Evolutionary conservation across 495 filamentous ascomycete species (phyloP).

Genomic region (Annulohypoxylon moriforme): DNA sequence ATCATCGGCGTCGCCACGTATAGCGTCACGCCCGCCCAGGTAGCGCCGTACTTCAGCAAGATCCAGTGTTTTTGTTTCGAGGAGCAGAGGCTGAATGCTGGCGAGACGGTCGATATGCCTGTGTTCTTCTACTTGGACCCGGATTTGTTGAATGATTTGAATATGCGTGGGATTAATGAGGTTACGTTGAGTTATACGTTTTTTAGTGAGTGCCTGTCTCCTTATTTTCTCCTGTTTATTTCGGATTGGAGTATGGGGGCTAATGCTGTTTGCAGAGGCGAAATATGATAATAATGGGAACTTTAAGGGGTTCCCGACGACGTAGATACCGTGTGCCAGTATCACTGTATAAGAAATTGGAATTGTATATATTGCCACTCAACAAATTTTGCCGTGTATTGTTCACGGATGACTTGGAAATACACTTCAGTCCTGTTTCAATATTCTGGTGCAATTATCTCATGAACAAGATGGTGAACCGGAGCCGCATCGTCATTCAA

Average conservation of each 20-base stretch:
- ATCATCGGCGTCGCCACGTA: slow-evolving; percentile 99
- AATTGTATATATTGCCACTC: slow-evolving; percentile 16
- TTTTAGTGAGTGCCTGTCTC: slow-evolving; percentile 75
- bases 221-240: background rate
- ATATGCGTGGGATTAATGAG: slow-evolving; percentile 92
- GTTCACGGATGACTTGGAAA: background rate
- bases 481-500: no score
- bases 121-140: slow-evolving; percentile 99
- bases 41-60: slow-evolving; percentile 98
- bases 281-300: slow-evolving; percentile 85
- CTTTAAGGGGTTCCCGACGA: slow-evolving; percentile 48
- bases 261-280: slow-evolving; percentile 69
- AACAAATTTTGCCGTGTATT: background rate
- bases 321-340: slow-evolving; percentile 23
- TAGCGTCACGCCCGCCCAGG: slow-evolving; percentile 93
- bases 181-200: slow-evolving; percentile 98
- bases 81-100: slow-evolving; percentile 88
- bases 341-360: slow-evolving; percentile 12
- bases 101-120: slow-evolving; percentile 99
- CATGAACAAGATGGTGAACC: background rate
- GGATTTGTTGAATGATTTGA: slow-evolving; percentile 89
- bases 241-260: slow-evolving; percentile 4
- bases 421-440: background rate
- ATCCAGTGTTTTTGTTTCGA: slow-evolving; percentile 99
- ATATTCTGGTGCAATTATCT: background rate